Evolutionary conservation across 2,329 filamentous ascomycete species (phyloP).

Genomic region (Bipolaris zeicola): DNA sequence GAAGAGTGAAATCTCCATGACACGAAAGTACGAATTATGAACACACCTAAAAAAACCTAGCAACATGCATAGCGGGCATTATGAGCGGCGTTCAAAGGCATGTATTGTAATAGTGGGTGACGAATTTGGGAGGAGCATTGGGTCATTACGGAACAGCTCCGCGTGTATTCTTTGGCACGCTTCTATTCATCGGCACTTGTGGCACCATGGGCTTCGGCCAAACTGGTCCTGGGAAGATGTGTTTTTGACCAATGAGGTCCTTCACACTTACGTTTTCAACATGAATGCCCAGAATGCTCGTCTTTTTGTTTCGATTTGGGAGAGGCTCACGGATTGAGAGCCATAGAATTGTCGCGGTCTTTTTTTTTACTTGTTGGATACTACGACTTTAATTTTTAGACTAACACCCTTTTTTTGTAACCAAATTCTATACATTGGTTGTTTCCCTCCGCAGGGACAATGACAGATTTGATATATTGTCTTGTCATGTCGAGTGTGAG

Average conservation of each 20-base stretch:
- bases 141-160: not conserved
- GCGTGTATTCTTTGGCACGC: not conserved
- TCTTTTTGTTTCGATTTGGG: not conserved
- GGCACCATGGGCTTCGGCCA: conserved; percentile 6
- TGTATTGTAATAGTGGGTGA: conserved; percentile 6
- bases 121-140: conserved; percentile 1
- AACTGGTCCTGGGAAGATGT: conserved; percentile 9
- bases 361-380: conserved; percentile 1
- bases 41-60: conserved; percentile 5
- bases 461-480: not conserved
- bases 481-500: no score
- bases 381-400: conserved; percentile 28
- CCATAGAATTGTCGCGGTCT: conserved; percentile 13
- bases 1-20: conserved; percentile 18
- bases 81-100: conserved; percentile 19
- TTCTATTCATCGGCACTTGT: not conserved
- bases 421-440: not conserved
- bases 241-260: conserved; percentile 3
- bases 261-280: not conserved
- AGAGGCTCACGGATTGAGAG: not conserved
- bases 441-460: conserved; percentile 18
- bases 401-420: conserved; percentile 15
- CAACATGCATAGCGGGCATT: conserved; percentile 21
- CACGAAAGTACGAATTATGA: conserved; percentile 28
- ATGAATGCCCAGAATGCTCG: not conserved